Evolutionary conservation across 345 rosid species (phyloP).

Genomic region (Eucalyptus fibrosa): DNA sequence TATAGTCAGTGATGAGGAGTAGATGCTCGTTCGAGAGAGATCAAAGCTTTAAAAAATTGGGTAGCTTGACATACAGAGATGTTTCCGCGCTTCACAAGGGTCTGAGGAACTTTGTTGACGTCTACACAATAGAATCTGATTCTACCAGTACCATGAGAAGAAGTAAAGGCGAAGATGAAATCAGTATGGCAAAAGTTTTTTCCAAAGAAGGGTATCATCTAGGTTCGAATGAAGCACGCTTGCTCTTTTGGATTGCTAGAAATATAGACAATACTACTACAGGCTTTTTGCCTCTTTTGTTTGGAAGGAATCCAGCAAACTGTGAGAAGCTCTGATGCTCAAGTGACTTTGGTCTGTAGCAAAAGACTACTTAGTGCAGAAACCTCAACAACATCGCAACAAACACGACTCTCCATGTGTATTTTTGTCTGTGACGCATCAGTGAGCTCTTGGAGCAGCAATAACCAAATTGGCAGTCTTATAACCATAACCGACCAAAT

Average conservation of each 20-base stretch:
- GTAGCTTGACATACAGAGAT: constrained; percentile 36
- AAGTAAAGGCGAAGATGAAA: not conserved
- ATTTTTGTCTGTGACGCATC: not conserved
- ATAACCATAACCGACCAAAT: not conserved
- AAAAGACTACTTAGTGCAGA: not conserved
- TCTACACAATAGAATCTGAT: constrained; percentile 72
- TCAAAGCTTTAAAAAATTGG: not conserved
- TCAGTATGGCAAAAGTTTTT: not conserved
- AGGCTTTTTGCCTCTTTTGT: not conserved
- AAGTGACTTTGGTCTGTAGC: not conserved
- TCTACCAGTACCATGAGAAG: constrained; percentile 9
- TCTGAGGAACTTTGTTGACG: constrained; percentile 35
- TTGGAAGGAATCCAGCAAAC: not conserved
- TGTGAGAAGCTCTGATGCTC: not conserved
- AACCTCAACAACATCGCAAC: not conserved
- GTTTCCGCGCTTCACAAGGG: constrained; percentile 77
- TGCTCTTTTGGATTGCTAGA: not conserved
- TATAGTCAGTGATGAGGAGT: not conserved
- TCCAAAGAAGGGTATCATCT: not conserved
- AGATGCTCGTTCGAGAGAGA: not conserved
- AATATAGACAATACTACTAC: not conserved
- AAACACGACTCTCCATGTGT: not conserved
- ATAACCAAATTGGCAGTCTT: not conserved
- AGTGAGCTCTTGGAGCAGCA: not conserved
- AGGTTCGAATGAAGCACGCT: not conserved